These are phyloP conservation scores for Violaceomyces palustris DNA, from an alignment of 1,284 basidiomycete genomes.

Conservation along the genomic window DNA sequence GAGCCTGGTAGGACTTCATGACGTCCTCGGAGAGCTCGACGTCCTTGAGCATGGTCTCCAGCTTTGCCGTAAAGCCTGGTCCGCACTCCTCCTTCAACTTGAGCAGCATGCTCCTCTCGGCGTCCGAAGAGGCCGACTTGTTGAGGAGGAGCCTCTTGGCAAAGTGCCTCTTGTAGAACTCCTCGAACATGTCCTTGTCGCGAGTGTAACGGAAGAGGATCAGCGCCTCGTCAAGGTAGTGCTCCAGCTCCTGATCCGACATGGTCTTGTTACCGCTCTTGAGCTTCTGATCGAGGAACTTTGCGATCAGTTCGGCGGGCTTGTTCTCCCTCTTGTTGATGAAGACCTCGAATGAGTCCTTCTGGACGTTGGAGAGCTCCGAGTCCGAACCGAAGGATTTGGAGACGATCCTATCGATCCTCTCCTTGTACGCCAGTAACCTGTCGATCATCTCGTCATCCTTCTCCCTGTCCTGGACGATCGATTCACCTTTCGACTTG, in stretches of 20 bases:
- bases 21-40: slow-evolving; percentile 68
- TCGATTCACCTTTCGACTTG: slow-evolving; percentile 20
- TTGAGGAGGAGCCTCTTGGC: slow-evolving; percentile 82
- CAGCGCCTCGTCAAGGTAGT: slow-evolving; percentile 69
- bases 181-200: slow-evolving; percentile 59
- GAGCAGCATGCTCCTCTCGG: slow-evolving; percentile 81
- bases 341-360: slow-evolving; percentile 72
- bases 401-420: slow-evolving; percentile 28
- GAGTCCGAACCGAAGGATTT: slow-evolving; percentile 31
- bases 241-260: slow-evolving; percentile 68
- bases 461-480: slow-evolving; percentile 35
- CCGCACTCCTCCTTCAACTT: slow-evolving; percentile 88
- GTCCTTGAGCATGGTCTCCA: slow-evolving; percentile 86
- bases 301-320: slow-evolving; percentile 91
- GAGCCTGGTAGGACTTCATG: slow-evolving; percentile 58
- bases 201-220: slow-evolving; percentile 76
- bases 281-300: slow-evolving; percentile 79
- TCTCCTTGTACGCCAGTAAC: slow-evolving; percentile 34
- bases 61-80: slow-evolving; percentile 73
- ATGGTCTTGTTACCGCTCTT: slow-evolving; percentile 72
- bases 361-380: slow-evolving; percentile 54
- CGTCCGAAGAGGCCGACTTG: slow-evolving; percentile 82
- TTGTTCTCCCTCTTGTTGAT: slow-evolving; percentile 77
- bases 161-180: slow-evolving; percentile 84
- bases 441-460: slow-evolving; percentile 47